These are phyloP conservation scores for Ceratocystis alfenasii DNA, from an alignment of 2,329 filamentous ascomycete species.

Conservation along the genomic window DNA sequence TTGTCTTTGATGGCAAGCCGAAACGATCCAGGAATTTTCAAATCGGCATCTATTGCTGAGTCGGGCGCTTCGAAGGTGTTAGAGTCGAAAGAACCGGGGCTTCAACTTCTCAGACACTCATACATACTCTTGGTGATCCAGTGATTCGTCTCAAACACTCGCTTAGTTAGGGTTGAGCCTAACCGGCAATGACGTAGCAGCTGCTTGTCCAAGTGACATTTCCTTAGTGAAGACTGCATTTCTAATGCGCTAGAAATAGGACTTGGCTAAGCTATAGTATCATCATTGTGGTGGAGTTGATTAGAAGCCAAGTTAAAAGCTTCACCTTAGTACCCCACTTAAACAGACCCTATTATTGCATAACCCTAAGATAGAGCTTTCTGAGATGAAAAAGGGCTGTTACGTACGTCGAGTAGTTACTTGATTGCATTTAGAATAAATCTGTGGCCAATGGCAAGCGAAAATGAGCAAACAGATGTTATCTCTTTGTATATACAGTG, in stretches of 20 bases:
- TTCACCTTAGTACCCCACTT: not conserved
- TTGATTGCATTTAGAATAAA: not conserved
- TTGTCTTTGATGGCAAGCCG: constrained; percentile 63
- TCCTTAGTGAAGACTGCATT: constrained; percentile 12
- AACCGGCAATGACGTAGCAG: not conserved
- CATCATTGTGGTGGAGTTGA: not conserved
- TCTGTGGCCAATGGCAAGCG: too few species aligned
- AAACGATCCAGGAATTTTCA: constrained; percentile 27
- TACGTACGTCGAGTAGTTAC: not conserved
- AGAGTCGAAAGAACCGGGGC: not conserved
- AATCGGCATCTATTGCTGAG: not conserved
- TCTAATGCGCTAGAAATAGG: not conserved
- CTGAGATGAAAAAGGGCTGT: not conserved
- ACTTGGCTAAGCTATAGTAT: not conserved
- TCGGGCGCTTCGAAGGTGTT: not conserved
- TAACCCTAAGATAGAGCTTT: not conserved
- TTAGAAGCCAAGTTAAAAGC: not conserved
- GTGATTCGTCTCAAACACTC: constrained; percentile 8
- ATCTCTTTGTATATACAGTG: too few species aligned
- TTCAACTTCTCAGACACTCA: not conserved
- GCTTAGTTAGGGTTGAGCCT: not conserved
- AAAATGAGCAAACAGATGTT: too few species aligned
- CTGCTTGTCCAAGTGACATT: not conserved
- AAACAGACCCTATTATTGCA: not conserved
- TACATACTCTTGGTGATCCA: constrained; percentile 15